Evolutionary conservation across 495 filamentous ascomycete genomes (phyloP), one percentile per base, ranked within the genome.

Genomic region (Opeltia flavorubescens): DNA sequence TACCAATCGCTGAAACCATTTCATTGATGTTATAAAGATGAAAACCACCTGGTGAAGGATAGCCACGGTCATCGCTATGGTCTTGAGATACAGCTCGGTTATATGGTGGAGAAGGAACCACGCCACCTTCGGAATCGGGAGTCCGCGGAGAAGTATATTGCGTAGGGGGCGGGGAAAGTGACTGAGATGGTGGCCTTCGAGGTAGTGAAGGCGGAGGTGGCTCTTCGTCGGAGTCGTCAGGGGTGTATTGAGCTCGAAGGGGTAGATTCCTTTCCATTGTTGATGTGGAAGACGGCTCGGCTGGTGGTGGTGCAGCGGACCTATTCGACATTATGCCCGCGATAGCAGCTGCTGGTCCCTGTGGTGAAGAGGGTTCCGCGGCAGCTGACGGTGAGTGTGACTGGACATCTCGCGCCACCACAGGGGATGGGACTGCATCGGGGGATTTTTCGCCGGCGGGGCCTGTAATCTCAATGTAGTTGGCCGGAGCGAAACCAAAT

Each of bases 11-110:
- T 25, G 87, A 87, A 2, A 94, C 78, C 78, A 95, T 93, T 62
- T 99, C 93, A 62, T 86, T 89, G 62, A 99, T 84, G 56, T 89
- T 94, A 64, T 94, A 95, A 56, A 95, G 71, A 56, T 89, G 86
- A 59, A 85, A 95, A 18, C 84, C 85, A 9, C 83, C 84, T 4
- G 81, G 82, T 13, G 77, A 81, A 2, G 72, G 70, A 41, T 46
- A 46, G 28, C 48, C 43, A 26, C 60, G 58, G 15, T 64, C 61
- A 28, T 67, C 54, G 9, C 50, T 52, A 29, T 67, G 64, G 23
- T 62, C 62, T 21, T 62, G 52, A 43, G 67, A 60, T 17, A 69
- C 60, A 18, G 68, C 69, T 29, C 77, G 62, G 44, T 72, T 78
- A 48, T 73, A 74, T 15, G 79, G 77, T 11, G 77, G 74, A 0